Base-by-base conservation (phyloP, 2,329 filamentous ascomycete species). In the Magnaporthales sp. region DNA sequence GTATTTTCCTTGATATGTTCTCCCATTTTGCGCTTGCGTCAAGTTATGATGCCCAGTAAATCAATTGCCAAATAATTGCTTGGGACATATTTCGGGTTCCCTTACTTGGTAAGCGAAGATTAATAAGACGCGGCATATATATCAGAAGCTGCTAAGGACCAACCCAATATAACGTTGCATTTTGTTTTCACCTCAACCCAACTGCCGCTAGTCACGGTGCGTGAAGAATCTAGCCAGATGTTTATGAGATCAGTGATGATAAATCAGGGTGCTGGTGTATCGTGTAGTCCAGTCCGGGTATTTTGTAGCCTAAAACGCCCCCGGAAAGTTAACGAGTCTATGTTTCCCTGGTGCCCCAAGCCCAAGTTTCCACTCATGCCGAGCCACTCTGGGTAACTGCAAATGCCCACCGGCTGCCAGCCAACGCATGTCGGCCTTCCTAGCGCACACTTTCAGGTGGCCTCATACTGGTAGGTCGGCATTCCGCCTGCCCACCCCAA, bases 391-490 rank as follows among this genome's bases (percentile, higher is more conserved):
- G 15, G 24, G 54, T 22, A 24, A 22, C 5, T 22, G 3, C 2
- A 58, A 2, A 26, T 26, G 22, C 4, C 11, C 24, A 26, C n/a
- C 2, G 22, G 54, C 22, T 26, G 24, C 22, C 54, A 11, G 24
- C 54, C 54, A 58, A n/a, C 11, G 24, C 24, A 10, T 26, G 22
- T 22, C 9, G 22, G 22, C 54, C 11, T n/a, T 58, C 11, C 54
- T 24, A 4, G n/a, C n/a, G n/a, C n/a, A 22, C n/a, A 26, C 7
- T 26, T 22, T 26, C 8, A n/a, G 54, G n/a, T 24, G 2, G 54
- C 22, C n/a, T 13, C 80, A 93, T 70, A 93, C 91, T 62, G 90
- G 91, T 72, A 96, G 77, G 74, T 95, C 91, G 51, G 87, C 85
- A 73, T 93, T 93, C 71, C 89, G 85, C 72, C 89, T 83, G 30